A percentile compares a stretch with the other conserved stretches of the same genome.
These are phyloP conservation scores for Avena insularis DNA, from an alignment of 176 grass and related monocot genomes.

Conservation along the genomic window DNA sequence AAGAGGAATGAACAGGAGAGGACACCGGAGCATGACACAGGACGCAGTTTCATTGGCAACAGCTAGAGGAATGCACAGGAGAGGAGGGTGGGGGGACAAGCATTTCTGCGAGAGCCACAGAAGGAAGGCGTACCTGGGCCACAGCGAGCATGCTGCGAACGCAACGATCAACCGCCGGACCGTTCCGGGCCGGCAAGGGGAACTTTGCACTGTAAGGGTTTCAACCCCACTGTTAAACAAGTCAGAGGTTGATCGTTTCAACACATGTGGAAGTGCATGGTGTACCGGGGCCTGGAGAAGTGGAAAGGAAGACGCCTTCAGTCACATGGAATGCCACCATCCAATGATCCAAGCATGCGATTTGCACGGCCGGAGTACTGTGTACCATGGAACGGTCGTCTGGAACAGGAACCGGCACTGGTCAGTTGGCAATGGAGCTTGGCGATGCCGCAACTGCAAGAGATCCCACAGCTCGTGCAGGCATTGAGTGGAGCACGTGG, in stretches of 20 bases:
- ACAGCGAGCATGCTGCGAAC: not conserved
- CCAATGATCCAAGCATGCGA: not conserved
- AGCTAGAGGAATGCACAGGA: slow-evolving; percentile 17
- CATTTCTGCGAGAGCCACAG: not conserved
- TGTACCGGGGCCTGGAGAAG: not conserved
- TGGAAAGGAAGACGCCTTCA: not conserved
- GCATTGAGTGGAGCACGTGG: slow-evolving; percentile 29
- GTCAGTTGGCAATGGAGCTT: not conserved
- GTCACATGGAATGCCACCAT: slow-evolving; percentile 39
- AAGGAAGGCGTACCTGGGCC: slow-evolving; percentile 1
- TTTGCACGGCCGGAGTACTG: not conserved
- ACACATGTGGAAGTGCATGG: slow-evolving; percentile 13
- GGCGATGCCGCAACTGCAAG: not conserved
- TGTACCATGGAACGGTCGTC: slow-evolving; percentile 14
- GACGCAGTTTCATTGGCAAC: slow-evolving; percentile 1
- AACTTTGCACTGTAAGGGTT: slow-evolving; percentile 17
- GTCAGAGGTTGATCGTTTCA: slow-evolving; percentile 11
- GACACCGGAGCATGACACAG: slow-evolving; percentile 7
- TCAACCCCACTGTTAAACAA: slow-evolving; percentile 34
- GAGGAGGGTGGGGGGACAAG: not conserved
- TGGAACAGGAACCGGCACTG: slow-evolving; percentile 3
- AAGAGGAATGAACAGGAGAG: slow-evolving; percentile 27
- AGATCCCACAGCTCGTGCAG: not conserved
- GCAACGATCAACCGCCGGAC: not conserved
- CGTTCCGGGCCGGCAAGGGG: slow-evolving; percentile 11